These are phyloP conservation scores for Cerrena zonata DNA, from an alignment of 1,284 basidiomycete genomes.

Conservation along the genomic window DNA sequence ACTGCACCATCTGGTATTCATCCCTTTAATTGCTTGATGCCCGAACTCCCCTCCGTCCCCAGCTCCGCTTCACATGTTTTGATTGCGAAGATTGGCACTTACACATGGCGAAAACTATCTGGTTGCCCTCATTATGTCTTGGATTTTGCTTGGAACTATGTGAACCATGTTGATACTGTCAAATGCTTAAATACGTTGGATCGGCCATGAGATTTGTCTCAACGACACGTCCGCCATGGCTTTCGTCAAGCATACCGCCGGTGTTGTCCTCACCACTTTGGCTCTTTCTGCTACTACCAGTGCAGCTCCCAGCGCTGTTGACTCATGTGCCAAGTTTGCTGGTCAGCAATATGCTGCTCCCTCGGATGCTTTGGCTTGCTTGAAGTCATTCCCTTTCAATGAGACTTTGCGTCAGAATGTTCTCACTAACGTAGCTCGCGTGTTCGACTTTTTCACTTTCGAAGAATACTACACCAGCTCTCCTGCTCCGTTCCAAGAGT, in stretches of 20 bases:
- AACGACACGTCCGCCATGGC: not conserved
- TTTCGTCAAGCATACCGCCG: not conserved
- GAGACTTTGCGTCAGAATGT: conserved; percentile 59
- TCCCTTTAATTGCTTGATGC: too few relatives aligned
- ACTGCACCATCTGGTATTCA: too few relatives aligned
- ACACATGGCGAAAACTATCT: too few relatives aligned
- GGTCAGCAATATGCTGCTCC: conserved; percentile 45
- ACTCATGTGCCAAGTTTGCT: conserved; percentile 48
- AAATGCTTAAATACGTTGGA: too few relatives aligned
- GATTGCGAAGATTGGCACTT: too few relatives aligned
- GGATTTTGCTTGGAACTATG: too few relatives aligned
- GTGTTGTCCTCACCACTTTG: not conserved
- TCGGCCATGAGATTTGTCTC: too few relatives aligned
- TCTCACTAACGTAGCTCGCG: conserved; percentile 44
- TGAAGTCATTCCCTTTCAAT: conserved; percentile 59
- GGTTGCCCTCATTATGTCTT: too few relatives aligned
- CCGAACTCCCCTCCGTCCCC: too few relatives aligned
- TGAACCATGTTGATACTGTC: too few relatives aligned
- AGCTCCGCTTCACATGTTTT: too few relatives aligned
- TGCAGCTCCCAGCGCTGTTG: conserved; percentile 19
- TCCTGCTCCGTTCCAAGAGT: conserved; percentile 56
- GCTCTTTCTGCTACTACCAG: not conserved
- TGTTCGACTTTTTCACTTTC: conserved; percentile 63
- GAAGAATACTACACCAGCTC: conserved; percentile 58
- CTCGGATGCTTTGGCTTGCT: conserved; percentile 51